phyloP scores from a whole-genome alignment of 163 green algal species.

The Chlamydomonas reinhardtii region DNA sequence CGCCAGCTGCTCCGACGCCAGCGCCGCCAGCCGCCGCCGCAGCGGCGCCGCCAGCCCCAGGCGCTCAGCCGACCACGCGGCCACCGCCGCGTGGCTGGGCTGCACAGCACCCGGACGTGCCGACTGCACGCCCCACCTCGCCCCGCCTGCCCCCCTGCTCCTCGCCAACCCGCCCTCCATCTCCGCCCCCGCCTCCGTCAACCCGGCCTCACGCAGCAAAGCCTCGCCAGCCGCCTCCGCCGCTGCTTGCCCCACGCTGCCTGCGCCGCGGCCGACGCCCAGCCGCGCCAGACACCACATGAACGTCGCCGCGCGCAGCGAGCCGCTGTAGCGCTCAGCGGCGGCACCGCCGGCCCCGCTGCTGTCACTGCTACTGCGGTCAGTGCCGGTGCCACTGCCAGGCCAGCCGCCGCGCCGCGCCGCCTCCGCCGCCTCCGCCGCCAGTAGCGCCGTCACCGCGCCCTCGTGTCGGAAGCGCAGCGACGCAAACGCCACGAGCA shows the following conservation, averaged over 20 bases:
- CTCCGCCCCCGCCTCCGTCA: not conserved
- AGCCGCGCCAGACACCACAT: conserved; percentile 38
- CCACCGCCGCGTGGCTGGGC: conserved; percentile 6
- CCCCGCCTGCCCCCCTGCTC: not conserved
- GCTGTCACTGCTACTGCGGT: not conserved
- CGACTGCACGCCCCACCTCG: not conserved
- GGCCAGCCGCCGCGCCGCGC: too few species aligned
- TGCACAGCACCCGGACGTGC: not conserved
- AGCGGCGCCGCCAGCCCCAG: not conserved
- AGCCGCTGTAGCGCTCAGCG: too few species aligned
- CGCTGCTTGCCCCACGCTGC: not conserved
- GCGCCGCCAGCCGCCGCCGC: not conserved
- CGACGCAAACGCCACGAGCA: conserved; percentile 33
- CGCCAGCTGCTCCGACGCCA: not conserved
- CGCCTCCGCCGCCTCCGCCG: not conserved
- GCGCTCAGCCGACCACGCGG: conserved; percentile 27
- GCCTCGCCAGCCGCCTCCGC: not conserved
- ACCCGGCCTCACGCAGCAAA: too few species aligned
- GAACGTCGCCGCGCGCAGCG: not conserved
- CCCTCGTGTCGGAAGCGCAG: not conserved
- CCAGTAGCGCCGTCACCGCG: not conserved
- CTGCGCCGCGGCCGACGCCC: not conserved
- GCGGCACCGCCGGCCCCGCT: too few species aligned
- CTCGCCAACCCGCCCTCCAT: not conserved
- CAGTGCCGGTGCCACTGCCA: not conserved